Evolutionary conservation across 1,284 basidiomycete genomes (phyloP).

Genomic region (Hemileia vastatrix): DNA sequence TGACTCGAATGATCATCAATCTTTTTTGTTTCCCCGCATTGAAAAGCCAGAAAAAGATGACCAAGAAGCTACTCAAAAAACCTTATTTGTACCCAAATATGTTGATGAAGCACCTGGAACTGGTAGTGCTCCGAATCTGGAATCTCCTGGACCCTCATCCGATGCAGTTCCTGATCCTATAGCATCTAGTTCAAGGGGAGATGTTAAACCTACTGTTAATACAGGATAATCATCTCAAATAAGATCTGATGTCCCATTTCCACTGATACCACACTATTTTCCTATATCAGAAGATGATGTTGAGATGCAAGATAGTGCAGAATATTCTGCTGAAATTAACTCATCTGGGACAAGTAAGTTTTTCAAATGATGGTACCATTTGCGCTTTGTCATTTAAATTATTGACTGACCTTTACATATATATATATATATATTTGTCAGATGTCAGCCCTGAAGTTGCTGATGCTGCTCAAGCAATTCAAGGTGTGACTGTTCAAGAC

Average conservation of each 20-base stretch:
- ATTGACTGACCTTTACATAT: no score
- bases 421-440: no score
- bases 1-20: no score
- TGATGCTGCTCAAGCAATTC: slow-evolving; percentile 16
- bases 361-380: no score
- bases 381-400: no score
- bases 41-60: no score
- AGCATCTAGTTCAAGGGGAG: no score
- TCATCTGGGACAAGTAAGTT: no score
- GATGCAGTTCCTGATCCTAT: not conserved
- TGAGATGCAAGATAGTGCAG: slow-evolving; percentile 20
- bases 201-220: slow-evolving; percentile 8
- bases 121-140: not conserved
- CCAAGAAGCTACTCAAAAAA: no score
- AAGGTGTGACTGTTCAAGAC: slow-evolving; percentile 8
- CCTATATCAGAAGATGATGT: slow-evolving; percentile 4
- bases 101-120: slow-evolving; percentile 5
- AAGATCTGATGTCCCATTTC: no score
- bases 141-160: not conserved
- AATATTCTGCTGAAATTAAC: not conserved
- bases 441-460: not conserved
- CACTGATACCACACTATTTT: no score
- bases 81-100: slow-evolving; percentile 7
- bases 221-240: not conserved
- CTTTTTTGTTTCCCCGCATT: no score